These are phyloP conservation scores for Lodderomyces metapsilosis DNA, from an alignment of 1,139 yeast species.

Conservation along the genomic window DNA sequence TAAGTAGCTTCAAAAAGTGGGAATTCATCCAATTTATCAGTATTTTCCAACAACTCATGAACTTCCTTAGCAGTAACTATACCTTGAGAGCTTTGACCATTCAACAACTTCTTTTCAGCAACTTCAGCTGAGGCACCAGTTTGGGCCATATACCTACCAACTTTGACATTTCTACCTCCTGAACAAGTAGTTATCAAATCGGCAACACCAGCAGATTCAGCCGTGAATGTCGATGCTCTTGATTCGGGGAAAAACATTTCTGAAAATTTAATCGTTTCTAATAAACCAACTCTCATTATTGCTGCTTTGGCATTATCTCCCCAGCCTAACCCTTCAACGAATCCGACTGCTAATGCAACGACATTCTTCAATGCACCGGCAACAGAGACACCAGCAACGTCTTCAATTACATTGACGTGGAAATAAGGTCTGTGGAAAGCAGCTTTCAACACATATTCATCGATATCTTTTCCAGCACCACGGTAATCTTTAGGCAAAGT, in stretches of 20 bases:
- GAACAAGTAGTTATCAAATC: conserved; percentile 50
- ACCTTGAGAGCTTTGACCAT: conserved; percentile 53
- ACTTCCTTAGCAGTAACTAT: conserved; percentile 49
- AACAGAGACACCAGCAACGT: conserved; percentile 50
- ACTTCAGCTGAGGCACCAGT: conserved; percentile 43
- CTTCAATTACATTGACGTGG: conserved; percentile 48
- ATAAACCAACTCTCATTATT: conserved; percentile 47
- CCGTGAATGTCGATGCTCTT: conserved; percentile 38
- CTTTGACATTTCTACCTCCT: conserved; percentile 51
- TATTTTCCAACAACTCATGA: conserved; percentile 42
- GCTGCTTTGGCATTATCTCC: conserved; percentile 54
- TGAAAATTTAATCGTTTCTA: conserved; percentile 44
- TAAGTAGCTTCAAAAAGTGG: conserved; percentile 51
- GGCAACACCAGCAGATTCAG: conserved; percentile 52
- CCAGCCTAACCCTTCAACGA: conserved; percentile 51
- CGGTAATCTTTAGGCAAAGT: conserved; percentile 37
- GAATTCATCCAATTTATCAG: conserved; percentile 33
- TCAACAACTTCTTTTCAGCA: conserved; percentile 46
- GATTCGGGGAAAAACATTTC: conserved; percentile 44
- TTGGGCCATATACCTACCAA: conserved; percentile 48
- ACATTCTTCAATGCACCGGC: conserved; percentile 51
- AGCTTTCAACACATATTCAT: conserved; percentile 38
- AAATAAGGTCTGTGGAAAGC: conserved; percentile 49
- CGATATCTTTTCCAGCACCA: conserved; percentile 45
- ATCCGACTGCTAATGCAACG: conserved; percentile 50